phyloP scores from a whole-genome alignment of 768 basidiomycete species.

The Lentinula edodes region DNA sequence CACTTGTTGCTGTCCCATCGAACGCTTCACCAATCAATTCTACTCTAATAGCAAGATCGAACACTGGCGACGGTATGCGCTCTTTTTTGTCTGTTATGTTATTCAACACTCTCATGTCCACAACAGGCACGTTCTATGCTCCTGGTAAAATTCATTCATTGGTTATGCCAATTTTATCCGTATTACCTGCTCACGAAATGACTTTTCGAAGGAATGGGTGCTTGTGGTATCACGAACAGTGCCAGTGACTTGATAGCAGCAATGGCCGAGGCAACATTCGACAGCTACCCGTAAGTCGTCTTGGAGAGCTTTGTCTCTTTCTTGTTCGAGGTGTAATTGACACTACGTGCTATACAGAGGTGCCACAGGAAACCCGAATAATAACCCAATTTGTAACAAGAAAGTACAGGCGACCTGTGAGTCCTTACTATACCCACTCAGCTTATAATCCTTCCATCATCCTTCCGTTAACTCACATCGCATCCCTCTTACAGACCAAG shows the following conservation, averaged over 20 bases:
- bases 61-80: not conserved
- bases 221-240: conserved; percentile 15
- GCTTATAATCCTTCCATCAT: not conserved
- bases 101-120: not conserved
- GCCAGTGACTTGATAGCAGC: conserved; percentile 21
- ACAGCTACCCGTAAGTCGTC: conserved; percentile 26
- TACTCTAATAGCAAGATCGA: not conserved
- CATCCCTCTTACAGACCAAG: conserved; percentile 5
- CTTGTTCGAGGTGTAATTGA: not conserved
- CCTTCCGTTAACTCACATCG: not conserved
- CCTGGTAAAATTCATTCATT: not conserved
- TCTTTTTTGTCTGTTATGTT: not conserved
- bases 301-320: not conserved
- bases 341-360: not conserved
- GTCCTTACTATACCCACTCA: not conserved
- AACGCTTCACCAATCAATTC: not conserved
- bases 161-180: too few species aligned
- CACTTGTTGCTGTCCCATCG: not conserved
- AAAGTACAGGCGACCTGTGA: conserved; percentile 3
- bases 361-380: not conserved
- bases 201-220: conserved; percentile 12
- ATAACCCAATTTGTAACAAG: conserved; percentile 10
- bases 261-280: conserved; percentile 26
- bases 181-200: not conserved
- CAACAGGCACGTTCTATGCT: not conserved